Percentiles rank a stretch among this genome's conserved stretches.
Conservation (phyloP, 805 yeast species). For the Blastobotrys mokoenaii region DNA sequence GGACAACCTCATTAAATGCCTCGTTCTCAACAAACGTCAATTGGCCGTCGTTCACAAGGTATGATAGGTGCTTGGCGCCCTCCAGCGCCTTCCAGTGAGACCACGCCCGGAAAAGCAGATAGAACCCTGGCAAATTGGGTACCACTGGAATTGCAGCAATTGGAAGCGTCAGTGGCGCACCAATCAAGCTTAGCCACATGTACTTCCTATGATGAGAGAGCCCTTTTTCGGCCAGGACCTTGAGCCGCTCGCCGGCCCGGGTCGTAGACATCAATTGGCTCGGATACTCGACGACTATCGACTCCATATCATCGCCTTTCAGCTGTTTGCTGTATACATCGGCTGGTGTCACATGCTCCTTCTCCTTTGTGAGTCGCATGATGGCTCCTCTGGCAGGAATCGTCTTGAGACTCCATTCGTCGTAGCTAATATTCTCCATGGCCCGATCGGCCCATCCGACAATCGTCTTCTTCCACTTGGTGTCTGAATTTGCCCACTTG, state of each 20-base stretch:
- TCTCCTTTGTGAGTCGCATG: slow-evolving; percentile 38
- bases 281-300: slow-evolving; percentile 42
- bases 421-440: slow-evolving; percentile 64
- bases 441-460: slow-evolving; percentile 45
- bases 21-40: slow-evolving; percentile 26
- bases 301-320: slow-evolving; percentile 20
- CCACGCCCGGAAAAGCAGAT: slow-evolving; percentile 69
- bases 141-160: slow-evolving; percentile 73
- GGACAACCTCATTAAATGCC: slow-evolving; percentile 19
- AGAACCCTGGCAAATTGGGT: slow-evolving; percentile 90
- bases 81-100: slow-evolving; percentile 72
- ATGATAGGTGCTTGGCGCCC: slow-evolving; percentile 63
- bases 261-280: slow-evolving; percentile 26
- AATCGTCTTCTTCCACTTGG: slow-evolving; percentile 48
- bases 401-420: slow-evolving; percentile 65
- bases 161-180: slow-evolving; percentile 74
- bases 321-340: slow-evolving; percentile 4
- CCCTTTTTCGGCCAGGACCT: slow-evolving; percentile 36
- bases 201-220: slow-evolving; percentile 47
- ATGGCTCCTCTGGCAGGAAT: slow-evolving; percentile 64
- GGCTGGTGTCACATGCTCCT: slow-evolving; percentile 12
- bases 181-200: slow-evolving; percentile 44
- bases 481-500: slow-evolving; percentile 47
- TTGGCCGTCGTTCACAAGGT: slow-evolving; percentile 41
- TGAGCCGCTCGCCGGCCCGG: slow-evolving; percentile 33